Evolutionary conservation across 2,329 filamentous ascomycete species (phyloP), one percentile per base, ranked within the genome.

Genomic region (Magnaporthiopsis rhizophila): DNA sequence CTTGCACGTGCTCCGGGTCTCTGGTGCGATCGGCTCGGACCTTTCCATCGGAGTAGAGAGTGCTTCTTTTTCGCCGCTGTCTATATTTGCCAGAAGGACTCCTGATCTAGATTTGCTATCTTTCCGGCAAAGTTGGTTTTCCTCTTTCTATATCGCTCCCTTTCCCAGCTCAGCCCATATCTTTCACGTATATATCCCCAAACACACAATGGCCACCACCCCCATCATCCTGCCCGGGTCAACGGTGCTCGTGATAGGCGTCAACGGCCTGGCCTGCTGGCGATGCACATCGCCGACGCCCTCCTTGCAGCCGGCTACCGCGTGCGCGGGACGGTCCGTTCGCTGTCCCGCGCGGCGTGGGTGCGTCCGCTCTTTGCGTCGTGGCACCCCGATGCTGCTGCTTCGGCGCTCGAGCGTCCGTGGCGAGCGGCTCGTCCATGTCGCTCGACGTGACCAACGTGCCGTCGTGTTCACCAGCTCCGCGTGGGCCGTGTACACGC

Each of bases 221-320:
- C n/a, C 56, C 18, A 24, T 58, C 62, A 63, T 72, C 59, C 66
- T 69, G 1, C 50, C 36, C 3, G 34, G 59, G 60, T 67, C 69
- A 15, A 65, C 69, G 7, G 65, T 79, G 32, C 71, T 75, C n/a
- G 75, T 79, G 34, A 79, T 77, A 1, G 78, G 77, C 45, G 74
- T 74, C 65, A 80, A 79, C 66, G 77, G 77, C 66, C 77, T 78
- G 65, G n/a, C n/a, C n/a, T n/a, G n/a, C 75, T 79, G 36, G 78
- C 74, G 15, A 73, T 74, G 59, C 76, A 78, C 67, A 75, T 74
- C 63, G 70, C 74, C 59, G 74, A 75, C 5, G 69, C 71, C 0
- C 70, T 78, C 21, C 72, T 80, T 2, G 21, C 67, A 6, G 65
- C 71, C 2, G 77, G 76, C 9, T 77, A 77, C 66, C 68, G 64